Conservation (phyloP, 2,329 filamentous ascomycete genomes). For the Monosporascus sp. region DNA sequence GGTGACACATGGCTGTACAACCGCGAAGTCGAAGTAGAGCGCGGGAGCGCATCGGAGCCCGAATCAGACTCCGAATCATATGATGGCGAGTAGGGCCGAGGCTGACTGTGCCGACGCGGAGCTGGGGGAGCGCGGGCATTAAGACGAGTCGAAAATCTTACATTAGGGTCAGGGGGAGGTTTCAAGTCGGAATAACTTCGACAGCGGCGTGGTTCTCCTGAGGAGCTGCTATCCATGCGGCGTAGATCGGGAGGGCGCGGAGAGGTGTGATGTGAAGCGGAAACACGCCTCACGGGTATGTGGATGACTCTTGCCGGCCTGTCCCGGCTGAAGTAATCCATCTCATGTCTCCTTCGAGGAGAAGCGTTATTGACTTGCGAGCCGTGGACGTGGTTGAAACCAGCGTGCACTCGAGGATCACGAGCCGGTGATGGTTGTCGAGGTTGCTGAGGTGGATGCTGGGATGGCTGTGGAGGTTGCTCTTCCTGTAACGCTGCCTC, state of each 20-base stretch:
- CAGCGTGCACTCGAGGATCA: conserved; percentile 22
- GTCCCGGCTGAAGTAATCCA: conserved; percentile 33
- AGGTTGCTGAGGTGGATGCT: conserved; percentile 7
- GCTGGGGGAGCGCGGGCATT: conserved; percentile 16
- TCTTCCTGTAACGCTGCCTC: conserved; percentile 45
- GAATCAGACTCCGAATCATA: conserved; percentile 17
- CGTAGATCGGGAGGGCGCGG: conserved; percentile 15
- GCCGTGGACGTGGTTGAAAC: conserved; percentile 25
- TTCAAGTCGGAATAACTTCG: conserved; percentile 49
- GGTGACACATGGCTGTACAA: conserved; percentile 12
- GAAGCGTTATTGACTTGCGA: conserved; percentile 10
- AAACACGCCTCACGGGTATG: conserved; percentile 21
- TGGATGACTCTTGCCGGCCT: conserved; percentile 23
- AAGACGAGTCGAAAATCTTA: conserved; percentile 11
- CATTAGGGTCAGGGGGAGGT: conserved; percentile 27
- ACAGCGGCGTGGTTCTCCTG: conserved; percentile 36
- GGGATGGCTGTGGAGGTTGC: conserved; percentile 1
- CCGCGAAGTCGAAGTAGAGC: conserved; percentile 14
- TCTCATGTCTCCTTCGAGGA: conserved; percentile 22
- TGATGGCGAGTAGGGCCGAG: conserved; percentile 16
- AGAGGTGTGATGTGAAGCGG: conserved; percentile 16
- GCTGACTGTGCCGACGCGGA: conserved; percentile 21
- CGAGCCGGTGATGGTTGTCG: conserved; percentile 14
- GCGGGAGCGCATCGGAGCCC: conserved; percentile 14
- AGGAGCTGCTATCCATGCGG: conserved; percentile 26